Conservation (phyloP, 768 basidiomycete species). For the Pisolithus microcarpus region DNA sequence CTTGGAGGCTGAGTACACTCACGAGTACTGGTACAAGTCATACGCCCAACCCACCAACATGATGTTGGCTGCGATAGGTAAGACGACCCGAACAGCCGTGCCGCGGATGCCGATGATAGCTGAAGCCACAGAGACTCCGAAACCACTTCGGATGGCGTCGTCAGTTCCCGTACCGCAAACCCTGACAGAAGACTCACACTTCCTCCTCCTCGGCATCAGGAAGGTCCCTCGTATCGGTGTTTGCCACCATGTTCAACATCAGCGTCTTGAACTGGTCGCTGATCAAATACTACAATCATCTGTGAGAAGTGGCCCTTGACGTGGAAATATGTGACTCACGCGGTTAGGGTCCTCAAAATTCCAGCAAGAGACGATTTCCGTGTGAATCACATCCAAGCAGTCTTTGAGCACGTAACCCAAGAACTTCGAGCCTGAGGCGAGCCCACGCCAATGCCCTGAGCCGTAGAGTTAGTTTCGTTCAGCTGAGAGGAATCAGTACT, state of each 20-base stretch:
- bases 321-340: neutral
- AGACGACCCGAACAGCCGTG: neutral
- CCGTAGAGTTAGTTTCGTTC: neutral
- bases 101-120: neutral
- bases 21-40: slow-evolving; percentile 4
- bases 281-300: neutral
- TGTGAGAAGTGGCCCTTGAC: neutral
- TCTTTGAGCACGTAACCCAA: slow-evolving; percentile 2
- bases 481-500: neutral
- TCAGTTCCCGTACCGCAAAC: neutral
- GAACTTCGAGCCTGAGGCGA: slow-evolving; percentile 11
- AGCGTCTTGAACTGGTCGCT: slow-evolving; percentile 3
- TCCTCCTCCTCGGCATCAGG: neutral
- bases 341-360: slow-evolving; percentile 12
- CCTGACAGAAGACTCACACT: neutral
- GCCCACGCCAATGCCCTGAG: slow-evolving; percentile 15
- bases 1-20: neutral
- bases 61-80: neutral
- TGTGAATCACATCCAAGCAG: slow-evolving; percentile 13
- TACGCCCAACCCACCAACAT: slow-evolving; percentile 2
- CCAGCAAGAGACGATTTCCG: slow-evolving; percentile 15
- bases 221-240: slow-evolving; percentile 1
- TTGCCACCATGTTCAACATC: neutral
- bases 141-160: neutral
- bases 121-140: slow-evolving; percentile 1